Conservation (phyloP, 2,329 filamentous ascomycete species). For the Fusarium hainanense region DNA sequence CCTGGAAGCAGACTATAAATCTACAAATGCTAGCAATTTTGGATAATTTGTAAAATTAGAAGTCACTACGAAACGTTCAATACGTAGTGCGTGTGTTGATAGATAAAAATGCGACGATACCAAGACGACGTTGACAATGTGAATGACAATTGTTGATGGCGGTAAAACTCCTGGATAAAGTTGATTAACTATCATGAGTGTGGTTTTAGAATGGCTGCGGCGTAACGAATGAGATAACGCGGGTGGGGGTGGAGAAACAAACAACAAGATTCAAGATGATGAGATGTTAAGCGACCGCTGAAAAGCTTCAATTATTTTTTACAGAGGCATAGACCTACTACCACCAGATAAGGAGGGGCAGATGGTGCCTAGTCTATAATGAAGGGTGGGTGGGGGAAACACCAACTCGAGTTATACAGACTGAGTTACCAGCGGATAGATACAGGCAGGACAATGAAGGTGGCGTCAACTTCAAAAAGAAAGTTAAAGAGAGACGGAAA, state of each 20-base stretch:
- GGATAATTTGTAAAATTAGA: conserved; percentile 46
- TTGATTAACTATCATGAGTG: conserved; percentile 23
- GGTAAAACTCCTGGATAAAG: conserved; percentile 17
- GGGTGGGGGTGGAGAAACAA: conserved; percentile 37
- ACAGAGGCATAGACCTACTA: conserved; percentile 7
- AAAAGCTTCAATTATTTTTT: conserved; percentile 40
- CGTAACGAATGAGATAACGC: conserved; percentile 34
- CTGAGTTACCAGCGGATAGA: conserved; percentile 13
- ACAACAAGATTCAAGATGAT: conserved; percentile 37
- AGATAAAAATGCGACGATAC: conserved; percentile 39
- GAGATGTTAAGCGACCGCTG: conserved; percentile 19
- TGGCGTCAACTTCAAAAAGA: conserved; percentile 3
- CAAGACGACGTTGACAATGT: conserved; percentile 14
- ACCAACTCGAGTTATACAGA: conserved; percentile 17
- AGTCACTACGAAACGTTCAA: conserved; percentile 30
- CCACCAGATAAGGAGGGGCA: conserved; percentile 21
- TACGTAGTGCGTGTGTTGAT: conserved; percentile 43
- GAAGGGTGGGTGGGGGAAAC: conserved; percentile 32
- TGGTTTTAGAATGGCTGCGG: background rate
- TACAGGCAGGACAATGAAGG: background rate
- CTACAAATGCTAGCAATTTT: conserved; percentile 16
- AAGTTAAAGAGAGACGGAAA: background rate
- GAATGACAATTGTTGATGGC: conserved; percentile 6
- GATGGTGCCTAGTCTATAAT: conserved; percentile 11
- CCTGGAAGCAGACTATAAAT: conserved; percentile 51